Conservation (phyloP, 306 rosid genomes). For the Parietaria judaica region DNA sequence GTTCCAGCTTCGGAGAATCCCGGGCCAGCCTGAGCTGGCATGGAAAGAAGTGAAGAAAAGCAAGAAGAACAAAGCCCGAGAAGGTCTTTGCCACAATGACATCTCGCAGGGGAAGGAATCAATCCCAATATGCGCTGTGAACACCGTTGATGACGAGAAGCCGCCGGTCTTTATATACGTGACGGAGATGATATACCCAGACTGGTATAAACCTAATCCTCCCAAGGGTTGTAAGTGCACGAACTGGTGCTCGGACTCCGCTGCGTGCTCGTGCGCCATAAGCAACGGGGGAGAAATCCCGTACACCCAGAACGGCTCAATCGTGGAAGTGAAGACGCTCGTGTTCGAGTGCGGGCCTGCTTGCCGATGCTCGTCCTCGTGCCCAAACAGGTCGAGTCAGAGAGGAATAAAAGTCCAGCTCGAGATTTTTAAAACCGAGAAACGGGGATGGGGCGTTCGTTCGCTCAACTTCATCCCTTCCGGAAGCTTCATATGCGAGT, state of each 20-base stretch:
- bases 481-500: conserved; percentile 87
- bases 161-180: conserved; percentile 69
- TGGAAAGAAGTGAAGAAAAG: conserved; percentile 71
- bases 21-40: conserved; percentile 83
- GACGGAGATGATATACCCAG: conserved; percentile 66
- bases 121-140: conserved; percentile 70
- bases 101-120: conserved; percentile 75
- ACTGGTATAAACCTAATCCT: conserved; percentile 44
- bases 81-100: conserved; percentile 61
- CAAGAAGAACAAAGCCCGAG: conserved; percentile 55
- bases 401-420: conserved; percentile 71
- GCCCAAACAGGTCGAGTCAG: conserved; percentile 79
- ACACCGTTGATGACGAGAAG: conserved; percentile 64
- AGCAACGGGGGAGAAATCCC: conserved; percentile 84
- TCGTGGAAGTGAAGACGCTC: conserved; percentile 75
- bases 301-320: conserved; percentile 65
- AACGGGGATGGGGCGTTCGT: conserved; percentile 96
- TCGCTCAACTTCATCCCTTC: conserved; percentile 84
- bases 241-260: conserved; percentile 66
- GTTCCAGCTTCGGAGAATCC: conserved; percentile 60
- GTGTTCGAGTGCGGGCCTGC: conserved; percentile 84
- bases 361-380: conserved; percentile 71
- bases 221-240: conserved; percentile 61
- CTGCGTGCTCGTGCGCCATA: conserved; percentile 60
- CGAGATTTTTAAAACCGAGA: conserved; percentile 69